A percentile compares a stretch with the other conserved stretches of the same genome.
phyloP scores from a whole-genome alignment of 2,329 filamentous ascomycete species.

The Drechmeria coniospora region DNA sequence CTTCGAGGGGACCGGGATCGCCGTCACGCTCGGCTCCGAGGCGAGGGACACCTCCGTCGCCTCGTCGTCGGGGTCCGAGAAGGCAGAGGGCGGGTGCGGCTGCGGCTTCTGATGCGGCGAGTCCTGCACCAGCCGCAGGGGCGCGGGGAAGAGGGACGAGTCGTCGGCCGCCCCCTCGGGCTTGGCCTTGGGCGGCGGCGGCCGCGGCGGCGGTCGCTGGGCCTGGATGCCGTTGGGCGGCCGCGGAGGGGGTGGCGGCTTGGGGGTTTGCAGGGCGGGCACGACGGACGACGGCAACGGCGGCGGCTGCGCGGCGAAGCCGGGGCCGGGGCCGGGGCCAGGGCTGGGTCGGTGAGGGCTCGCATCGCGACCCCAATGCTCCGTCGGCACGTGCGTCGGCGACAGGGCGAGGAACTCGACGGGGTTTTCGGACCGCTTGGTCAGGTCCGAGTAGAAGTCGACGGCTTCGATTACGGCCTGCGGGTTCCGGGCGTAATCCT shows the following conservation, averaged over 20 bases:
- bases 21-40: conserved; percentile 62
- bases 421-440: conserved; percentile 58
- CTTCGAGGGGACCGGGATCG: conserved; percentile 58
- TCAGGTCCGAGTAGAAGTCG: conserved; percentile 74
- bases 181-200: conserved; percentile 25
- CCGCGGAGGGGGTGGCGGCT: conserved; percentile 17
- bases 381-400: conserved; percentile 28
- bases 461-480: conserved; percentile 70
- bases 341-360: conserved; percentile 30
- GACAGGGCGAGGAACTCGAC: conserved; percentile 52
- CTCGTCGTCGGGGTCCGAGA: too few relatives aligned
- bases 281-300: too few relatives aligned
- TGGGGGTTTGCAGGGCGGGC: not conserved
- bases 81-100: too few relatives aligned
- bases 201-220: not conserved
- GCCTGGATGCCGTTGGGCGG: not conserved
- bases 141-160: too few relatives aligned
- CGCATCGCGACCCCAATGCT: not conserved
- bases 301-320: conserved; percentile 55
- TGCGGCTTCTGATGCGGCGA: too few relatives aligned
- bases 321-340: conserved; percentile 46
- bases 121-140: too few relatives aligned
- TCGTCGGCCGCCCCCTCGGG: too few relatives aligned
- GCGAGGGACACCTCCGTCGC: too few relatives aligned
- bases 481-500: conserved; percentile 95